Conservation (phyloP, 805 yeast genomes). For the Barnettozyma botsteinii region DNA sequence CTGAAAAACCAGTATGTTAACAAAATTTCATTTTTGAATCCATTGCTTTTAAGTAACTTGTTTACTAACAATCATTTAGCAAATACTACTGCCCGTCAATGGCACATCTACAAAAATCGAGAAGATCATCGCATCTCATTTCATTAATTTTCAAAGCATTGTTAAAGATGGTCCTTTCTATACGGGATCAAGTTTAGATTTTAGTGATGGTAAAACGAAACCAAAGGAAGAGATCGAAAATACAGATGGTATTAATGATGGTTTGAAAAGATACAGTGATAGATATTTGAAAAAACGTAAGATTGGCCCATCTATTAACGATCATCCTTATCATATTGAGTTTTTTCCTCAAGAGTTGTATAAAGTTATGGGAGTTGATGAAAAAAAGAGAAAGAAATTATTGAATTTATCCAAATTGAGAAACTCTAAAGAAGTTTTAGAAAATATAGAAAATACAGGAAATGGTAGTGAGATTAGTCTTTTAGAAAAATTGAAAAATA, state of each 20-base stretch:
- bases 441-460: slow-evolving; percentile 18
- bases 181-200: slow-evolving; percentile 45
- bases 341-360: slow-evolving; percentile 78
- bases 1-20: slow-evolving; percentile 28
- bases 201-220: slow-evolving; percentile 23
- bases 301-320: slow-evolving; percentile 66
- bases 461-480: slow-evolving; percentile 41
- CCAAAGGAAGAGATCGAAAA: slow-evolving; percentile 25
- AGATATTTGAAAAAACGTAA: slow-evolving; percentile 64
- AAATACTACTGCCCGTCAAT: slow-evolving; percentile 56
- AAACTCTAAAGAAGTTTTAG: slow-evolving; percentile 21
- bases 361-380: slow-evolving; percentile 59
- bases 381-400: slow-evolving; percentile 45
- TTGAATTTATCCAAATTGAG: slow-evolving; percentile 35
- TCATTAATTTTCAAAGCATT: slow-evolving; percentile 46
- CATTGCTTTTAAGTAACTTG: too few relatives aligned
- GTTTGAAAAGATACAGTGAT: slow-evolving; percentile 79
- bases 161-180: slow-evolving; percentile 62
- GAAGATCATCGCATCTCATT: slow-evolving; percentile 45
- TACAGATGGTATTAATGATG: slow-evolving; percentile 49
- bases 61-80: slow-evolving; percentile 6
- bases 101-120: slow-evolving; percentile 51
- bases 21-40: too few relatives aligned
- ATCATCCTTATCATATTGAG: slow-evolving; percentile 66
- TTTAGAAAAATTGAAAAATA: slow-evolving; percentile 28